These are phyloP conservation scores for Fonsecaea nubica DNA, from an alignment of 2,329 filamentous ascomycete species.

Conservation along the genomic window DNA sequence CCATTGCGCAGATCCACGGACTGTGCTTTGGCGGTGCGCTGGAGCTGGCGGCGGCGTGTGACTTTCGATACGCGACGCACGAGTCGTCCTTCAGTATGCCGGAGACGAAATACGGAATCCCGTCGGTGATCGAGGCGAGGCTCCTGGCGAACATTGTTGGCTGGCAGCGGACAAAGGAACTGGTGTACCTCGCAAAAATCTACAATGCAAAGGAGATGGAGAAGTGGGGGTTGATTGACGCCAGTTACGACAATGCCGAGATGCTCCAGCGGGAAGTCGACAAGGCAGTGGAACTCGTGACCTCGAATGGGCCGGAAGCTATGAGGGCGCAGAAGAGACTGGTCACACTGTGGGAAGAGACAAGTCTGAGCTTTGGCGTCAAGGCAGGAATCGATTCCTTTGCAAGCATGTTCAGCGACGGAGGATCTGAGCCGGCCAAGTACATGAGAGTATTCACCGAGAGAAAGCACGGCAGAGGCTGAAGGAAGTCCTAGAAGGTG, in stretches of 20 bases:
- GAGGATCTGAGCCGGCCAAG: constrained; percentile 25
- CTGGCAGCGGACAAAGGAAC: constrained; percentile 35
- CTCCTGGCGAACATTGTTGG: constrained; percentile 38
- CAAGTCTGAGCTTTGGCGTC: constrained; percentile 40
- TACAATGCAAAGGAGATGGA: constrained; percentile 19
- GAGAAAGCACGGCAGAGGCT: constrained; percentile 1
- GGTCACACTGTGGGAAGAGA: constrained; percentile 41
- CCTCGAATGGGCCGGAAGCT: constrained; percentile 19
- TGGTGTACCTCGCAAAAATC: constrained; percentile 31
- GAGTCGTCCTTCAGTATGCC: constrained; percentile 36
- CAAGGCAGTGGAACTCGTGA: constrained; percentile 4
- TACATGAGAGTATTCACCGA: constrained; percentile 26
- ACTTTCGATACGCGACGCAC: constrained; percentile 34
- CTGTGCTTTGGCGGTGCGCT: constrained; percentile 24
- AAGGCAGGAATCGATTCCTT: constrained; percentile 42
- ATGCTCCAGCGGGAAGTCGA: not conserved
- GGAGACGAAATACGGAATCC: constrained; percentile 36
- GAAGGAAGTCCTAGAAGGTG: not conserved
- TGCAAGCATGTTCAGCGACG: constrained; percentile 32
- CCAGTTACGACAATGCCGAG: not conserved
- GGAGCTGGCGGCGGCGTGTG: constrained; percentile 38
- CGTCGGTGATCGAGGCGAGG: constrained; percentile 37
- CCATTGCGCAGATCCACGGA: constrained; percentile 22
- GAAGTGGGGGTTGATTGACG: constrained; percentile 34
- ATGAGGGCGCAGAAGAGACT: constrained; percentile 35